Evolutionary conservation across 192 early-diverging fungal genomes (phyloP).

Genomic region (Entomortierella lignicola): DNA sequence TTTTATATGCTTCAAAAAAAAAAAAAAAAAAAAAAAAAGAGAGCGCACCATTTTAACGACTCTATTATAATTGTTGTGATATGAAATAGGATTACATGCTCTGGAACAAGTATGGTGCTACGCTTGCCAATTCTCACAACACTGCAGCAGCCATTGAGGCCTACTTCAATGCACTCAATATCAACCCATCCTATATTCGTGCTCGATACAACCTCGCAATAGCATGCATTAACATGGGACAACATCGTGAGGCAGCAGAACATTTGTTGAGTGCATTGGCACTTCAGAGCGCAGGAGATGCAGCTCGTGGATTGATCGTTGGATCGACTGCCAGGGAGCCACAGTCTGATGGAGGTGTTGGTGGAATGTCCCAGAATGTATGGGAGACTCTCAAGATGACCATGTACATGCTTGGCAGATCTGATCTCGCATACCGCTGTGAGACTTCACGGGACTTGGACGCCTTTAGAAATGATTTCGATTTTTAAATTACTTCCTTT

Average conservation of each 20-base stretch:
- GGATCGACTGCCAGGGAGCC: conserved; percentile 45
- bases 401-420: conserved; percentile 78
- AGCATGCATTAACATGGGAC: conserved; percentile 87
- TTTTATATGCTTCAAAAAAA: no score
- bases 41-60: no score
- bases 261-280: conserved; percentile 91
- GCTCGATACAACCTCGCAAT: conserved; percentile 97
- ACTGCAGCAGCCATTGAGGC: conserved; percentile 87
- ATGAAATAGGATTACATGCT: conserved; percentile 91
- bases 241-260: conserved; percentile 91
- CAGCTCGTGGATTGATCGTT: conserved; percentile 47
- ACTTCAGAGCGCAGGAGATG: conserved; percentile 75
- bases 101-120: conserved; percentile 98
- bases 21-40: no score
- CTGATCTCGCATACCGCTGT: conserved; percentile 85
- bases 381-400: conserved; percentile 89
- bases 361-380: conserved; percentile 77
- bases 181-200: conserved; percentile 95
- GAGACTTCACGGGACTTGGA: conserved; percentile 78
- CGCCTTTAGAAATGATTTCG: conserved; percentile 87
- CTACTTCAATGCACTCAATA: conserved; percentile 92
- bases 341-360: conserved; percentile 52
- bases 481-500: no score
- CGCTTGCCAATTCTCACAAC: conserved; percentile 89
- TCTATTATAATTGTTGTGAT: no score